phyloP scores from a whole-genome alignment of 208 protist species.

The Leishmania arabica region DNA sequence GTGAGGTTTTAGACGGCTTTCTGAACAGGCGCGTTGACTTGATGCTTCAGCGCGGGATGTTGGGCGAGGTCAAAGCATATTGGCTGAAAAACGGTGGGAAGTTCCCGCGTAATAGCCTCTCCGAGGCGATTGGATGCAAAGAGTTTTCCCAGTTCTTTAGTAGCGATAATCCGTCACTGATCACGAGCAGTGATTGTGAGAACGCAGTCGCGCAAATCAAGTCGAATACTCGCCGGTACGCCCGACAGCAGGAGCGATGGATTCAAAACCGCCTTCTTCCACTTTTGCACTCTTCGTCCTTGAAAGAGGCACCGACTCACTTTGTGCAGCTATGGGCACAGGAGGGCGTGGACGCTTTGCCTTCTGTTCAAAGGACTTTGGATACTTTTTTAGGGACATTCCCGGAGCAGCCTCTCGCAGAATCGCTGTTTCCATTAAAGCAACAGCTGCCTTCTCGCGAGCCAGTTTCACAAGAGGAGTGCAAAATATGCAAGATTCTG shows the following conservation, averaged over 20 bases:
- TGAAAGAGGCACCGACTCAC: conserved; percentile 17
- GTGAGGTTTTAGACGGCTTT: conserved; percentile 34
- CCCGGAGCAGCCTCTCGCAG: not conserved
- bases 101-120: conserved; percentile 30
- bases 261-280: conserved; percentile 75
- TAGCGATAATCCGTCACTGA: not conserved
- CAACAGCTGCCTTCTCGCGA: not conserved
- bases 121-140: conserved; percentile 82
- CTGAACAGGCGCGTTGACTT: conserved; percentile 75
- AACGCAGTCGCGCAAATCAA: conserved; percentile 61
- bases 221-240: conserved; percentile 76
- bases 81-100: conserved; percentile 5
- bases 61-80: conserved; percentile 63
- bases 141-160: conserved; percentile 47
- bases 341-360: not conserved
- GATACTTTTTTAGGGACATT: conserved; percentile 2
- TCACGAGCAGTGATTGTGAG: conserved; percentile 13
- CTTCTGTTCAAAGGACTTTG: not conserved
- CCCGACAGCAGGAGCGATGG: conserved; percentile 78
- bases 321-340: conserved; percentile 18
- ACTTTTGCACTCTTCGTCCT: conserved; percentile 31
- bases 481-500: conserved; percentile 54
- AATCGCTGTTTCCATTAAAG: conserved; percentile 18
- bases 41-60: conserved; percentile 77
- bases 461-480: conserved; percentile 55